phyloP scores from a whole-genome alignment of 345 rosid genomes.

The Capsella bursapastoris region DNA sequence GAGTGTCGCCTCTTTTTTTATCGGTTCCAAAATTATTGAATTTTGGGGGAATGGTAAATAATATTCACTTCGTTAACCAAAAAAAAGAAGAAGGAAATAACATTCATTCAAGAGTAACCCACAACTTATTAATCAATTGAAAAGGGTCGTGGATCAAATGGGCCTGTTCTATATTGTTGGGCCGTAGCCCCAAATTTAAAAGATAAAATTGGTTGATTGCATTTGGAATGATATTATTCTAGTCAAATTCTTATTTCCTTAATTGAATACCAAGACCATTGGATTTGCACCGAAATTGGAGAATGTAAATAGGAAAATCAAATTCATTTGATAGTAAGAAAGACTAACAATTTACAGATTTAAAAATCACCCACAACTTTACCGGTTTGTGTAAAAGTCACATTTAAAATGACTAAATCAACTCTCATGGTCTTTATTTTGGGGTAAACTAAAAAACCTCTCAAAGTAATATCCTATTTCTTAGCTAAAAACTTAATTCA shows the following conservation, averaged over 20 bases:
- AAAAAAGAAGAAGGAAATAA: no score
- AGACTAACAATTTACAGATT: not conserved
- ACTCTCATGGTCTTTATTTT: not conserved
- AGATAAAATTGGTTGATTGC: not conserved
- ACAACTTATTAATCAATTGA: no score
- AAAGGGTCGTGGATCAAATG: no score
- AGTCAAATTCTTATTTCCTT: conserved; percentile 18
- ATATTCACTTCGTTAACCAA: no score
- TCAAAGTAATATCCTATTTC: conserved; percentile 1
- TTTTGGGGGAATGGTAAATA: no score
- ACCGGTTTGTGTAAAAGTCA: not conserved
- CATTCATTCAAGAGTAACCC: no score
- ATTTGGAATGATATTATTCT: conserved; percentile 5
- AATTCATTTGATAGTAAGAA: conserved; percentile 3
- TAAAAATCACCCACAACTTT: conserved; percentile 5
- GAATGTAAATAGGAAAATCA: conserved; percentile 6
- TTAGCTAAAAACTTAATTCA: not conserved
- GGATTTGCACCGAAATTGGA: conserved; percentile 16
- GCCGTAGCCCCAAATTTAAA: no score
- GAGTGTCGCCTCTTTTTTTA: no score
- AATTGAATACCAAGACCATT: conserved; percentile 4
- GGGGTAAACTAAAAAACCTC: not conserved
- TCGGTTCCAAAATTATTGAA: no score
- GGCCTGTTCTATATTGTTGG: no score
- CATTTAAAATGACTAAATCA: not conserved